These are phyloP conservation scores for Helicostylum pulchrum DNA, from an alignment of 192 early-diverging fungal species.

Conservation along the genomic window DNA sequence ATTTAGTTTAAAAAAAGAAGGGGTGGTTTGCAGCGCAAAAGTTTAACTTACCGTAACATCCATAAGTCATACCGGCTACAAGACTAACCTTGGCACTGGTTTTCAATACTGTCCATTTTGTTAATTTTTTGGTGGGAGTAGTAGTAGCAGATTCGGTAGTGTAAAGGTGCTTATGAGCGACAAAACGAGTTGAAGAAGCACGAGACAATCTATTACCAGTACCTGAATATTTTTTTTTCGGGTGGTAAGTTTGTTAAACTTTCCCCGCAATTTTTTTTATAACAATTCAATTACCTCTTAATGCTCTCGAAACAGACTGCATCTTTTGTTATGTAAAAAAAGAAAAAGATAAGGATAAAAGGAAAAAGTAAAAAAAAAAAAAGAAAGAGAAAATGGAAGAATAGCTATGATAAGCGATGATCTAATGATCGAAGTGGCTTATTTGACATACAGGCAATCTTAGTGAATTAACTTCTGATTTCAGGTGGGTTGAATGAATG, in stretches of 20 bases:
- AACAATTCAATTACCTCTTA: slow-evolving; percentile 14
- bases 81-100: slow-evolving; percentile 7
- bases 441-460: no score
- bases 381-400: background rate
- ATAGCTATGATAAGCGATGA: background rate
- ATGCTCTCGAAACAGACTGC: slow-evolving; percentile 12
- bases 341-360: background rate
- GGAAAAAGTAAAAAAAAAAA: background rate
- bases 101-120: slow-evolving; percentile 17
- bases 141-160: background rate
- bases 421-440: background rate
- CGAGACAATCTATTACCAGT: no score
- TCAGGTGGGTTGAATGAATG: no score
- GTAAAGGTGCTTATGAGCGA: background rate
- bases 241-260: background rate
- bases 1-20: no score
- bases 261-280: no score
- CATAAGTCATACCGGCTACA: slow-evolving; percentile 19
- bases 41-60: slow-evolving; percentile 21
- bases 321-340: background rate
- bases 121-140: background rate
- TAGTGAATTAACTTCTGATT: no score
- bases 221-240: no score
- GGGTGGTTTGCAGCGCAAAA: no score
- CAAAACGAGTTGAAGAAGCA: no score